These are phyloP conservation scores for Penicillium brasilianum DNA, from an alignment of 2,329 filamentous ascomycete species.

Conservation along the genomic window DNA sequence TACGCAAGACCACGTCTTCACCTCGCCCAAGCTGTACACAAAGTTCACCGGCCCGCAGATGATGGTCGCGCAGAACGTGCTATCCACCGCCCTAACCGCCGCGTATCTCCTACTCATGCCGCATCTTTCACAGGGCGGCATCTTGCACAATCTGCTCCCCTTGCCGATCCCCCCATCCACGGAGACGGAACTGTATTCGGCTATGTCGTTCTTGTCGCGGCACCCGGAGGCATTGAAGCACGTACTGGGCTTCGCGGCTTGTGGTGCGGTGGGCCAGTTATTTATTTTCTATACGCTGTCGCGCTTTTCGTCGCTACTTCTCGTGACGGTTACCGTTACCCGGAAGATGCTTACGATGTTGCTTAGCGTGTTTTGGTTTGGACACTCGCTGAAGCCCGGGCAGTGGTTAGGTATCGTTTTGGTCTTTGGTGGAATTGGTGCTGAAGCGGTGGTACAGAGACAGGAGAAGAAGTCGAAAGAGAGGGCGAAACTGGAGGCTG, in stretches of 20 bases:
- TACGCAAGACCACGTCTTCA: constrained; percentile 94
- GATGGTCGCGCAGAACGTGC: constrained; percentile 98
- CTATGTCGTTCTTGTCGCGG: constrained; percentile 76
- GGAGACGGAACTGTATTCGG: constrained; percentile 78
- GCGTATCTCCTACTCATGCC: constrained; percentile 79
- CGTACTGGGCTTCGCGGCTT: constrained; percentile 85
- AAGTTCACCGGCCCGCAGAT: constrained; percentile 93
- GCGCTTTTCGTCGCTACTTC: constrained; percentile 85
- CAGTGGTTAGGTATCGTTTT: constrained; percentile 92
- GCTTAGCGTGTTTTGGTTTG: constrained; percentile 91
- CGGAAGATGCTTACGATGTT: constrained; percentile 99
- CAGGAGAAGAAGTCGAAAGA: constrained; percentile 84
- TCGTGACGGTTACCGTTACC: constrained; percentile 96
- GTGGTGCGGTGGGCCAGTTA: constrained; percentile 90
- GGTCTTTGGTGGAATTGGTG: constrained; percentile 93
- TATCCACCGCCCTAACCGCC: constrained; percentile 78
- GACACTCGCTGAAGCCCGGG: constrained; percentile 81
- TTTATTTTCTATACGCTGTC: constrained; percentile 98
- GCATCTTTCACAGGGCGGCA: constrained; percentile 71
- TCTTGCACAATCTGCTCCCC: constrained; percentile 70
- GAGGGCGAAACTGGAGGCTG: constrained; percentile 58
- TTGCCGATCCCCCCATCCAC: constrained; percentile 61
- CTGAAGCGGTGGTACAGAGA: constrained; percentile 81
- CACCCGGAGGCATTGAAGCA: constrained; percentile 85
- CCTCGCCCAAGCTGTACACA: constrained; percentile 65